Percentiles rank a stretch among this genome's conserved stretches.
phyloP scores from a whole-genome alignment of 345 rosid species.

The Aegle marmelos region DNA sequence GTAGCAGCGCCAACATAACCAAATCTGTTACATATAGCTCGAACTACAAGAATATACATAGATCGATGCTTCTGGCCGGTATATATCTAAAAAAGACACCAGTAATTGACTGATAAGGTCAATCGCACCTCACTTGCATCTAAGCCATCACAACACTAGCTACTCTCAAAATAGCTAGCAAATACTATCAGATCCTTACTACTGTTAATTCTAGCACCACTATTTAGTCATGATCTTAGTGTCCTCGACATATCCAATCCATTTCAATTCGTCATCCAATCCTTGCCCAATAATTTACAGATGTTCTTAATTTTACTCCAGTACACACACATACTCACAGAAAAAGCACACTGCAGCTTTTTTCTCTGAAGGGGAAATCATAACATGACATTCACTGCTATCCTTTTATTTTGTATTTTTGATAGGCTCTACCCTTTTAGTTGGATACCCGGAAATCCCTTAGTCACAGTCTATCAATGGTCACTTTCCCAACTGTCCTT shows the following conservation, averaged over 20 bases:
- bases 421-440: background rate
- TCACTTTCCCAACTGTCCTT: background rate
- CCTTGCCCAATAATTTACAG: background rate
- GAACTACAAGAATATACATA: background rate
- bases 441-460: background rate
- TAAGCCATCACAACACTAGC: background rate
- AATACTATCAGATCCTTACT: background rate
- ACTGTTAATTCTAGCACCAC: background rate
- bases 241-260: background rate
- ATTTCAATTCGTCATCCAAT: background rate
- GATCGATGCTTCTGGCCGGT: background rate
- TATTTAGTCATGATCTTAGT: background rate
- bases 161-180: background rate
- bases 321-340: background rate
- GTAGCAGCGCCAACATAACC: background rate
- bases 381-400: background rate
- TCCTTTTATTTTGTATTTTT: too few relatives aligned
- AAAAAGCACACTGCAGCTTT: background rate
- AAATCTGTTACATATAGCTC: background rate
- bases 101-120: background rate
- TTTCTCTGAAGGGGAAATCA: background rate
- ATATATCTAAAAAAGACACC: background rate
- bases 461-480: background rate
- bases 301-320: background rate
- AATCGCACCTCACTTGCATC: background rate